phyloP scores from a whole-genome alignment of 1,139 yeast genomes.

The Geotrichum histeridarum region DNA sequence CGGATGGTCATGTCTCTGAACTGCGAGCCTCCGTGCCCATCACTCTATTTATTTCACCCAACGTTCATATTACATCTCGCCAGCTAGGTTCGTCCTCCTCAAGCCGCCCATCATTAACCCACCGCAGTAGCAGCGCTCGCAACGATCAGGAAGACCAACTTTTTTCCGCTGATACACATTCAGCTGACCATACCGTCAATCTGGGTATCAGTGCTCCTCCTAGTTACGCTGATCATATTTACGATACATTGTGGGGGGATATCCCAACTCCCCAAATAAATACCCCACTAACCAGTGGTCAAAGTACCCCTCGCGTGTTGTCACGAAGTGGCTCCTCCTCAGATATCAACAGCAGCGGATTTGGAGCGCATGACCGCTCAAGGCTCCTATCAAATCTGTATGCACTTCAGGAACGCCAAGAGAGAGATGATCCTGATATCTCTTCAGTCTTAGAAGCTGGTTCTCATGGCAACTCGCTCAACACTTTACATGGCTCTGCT shows the following conservation, averaged over 20 bases:
- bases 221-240: slow-evolving; percentile 74
- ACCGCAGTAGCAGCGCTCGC: neutral
- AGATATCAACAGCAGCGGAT: neutral
- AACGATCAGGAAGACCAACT: slow-evolving; percentile 7
- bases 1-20: slow-evolving; percentile 74
- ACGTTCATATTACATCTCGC: slow-evolving; percentile 48
- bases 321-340: neutral
- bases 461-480: neutral
- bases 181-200: neutral
- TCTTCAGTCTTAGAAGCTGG: neutral
- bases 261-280: slow-evolving; percentile 50
- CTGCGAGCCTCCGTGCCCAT: slow-evolving; percentile 71
- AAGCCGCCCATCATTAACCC: slow-evolving; percentile 9
- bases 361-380: slow-evolving; percentile 6
- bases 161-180: slow-evolving; percentile 2
- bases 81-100: slow-evolving; percentile 36
- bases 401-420: slow-evolving; percentile 15
- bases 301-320: slow-evolving; percentile 1
- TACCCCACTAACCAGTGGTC: slow-evolving; percentile 41
- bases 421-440: neutral
- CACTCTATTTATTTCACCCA: slow-evolving; percentile 68
- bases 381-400: slow-evolving; percentile 8
- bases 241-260: slow-evolving; percentile 79
- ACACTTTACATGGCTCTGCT: neutral
- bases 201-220: slow-evolving; percentile 67